Base-by-base conservation (phyloP, 352 stramenopile species). In the Pythium phragmiticola region DNA sequence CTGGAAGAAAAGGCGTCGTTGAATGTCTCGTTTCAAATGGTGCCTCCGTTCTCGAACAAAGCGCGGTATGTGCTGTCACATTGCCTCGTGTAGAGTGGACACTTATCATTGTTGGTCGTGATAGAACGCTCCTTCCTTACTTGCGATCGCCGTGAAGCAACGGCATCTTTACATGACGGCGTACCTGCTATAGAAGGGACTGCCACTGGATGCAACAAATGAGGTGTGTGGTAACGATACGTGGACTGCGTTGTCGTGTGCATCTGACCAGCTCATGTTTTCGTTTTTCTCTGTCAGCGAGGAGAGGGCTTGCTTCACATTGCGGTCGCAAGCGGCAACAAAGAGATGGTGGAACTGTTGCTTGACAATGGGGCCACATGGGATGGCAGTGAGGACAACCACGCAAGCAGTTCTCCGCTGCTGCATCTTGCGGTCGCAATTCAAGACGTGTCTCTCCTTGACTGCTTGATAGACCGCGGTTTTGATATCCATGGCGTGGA, bases 251-350 rank as follows among this genome's bases (percentile, higher is more conserved):
- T n/a, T 50, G 9, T 30, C 19, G 21, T 0, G 19, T 50, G 8
- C 11, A 30, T 50, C 3, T 50, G 7, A 50, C 6, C 21, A 50
- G n/a, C 43, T 50, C 17, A 50, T 39, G 34, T 13, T 39, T 21
- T 46, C 43, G 7, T 50, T 50, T 14, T 50, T n/a, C 17, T 23
- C n/a, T 30, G 43, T 30, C 21, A 50, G 43, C n/a, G 12, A 26
- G 43, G 43, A 26, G 43, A 50, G 43, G 14, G 21, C 4, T 7
- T 64, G 13, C 23, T 64, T 13, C 41, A 57, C 14, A 26, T 51
- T 48, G 57, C 57, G 13, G 47, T 57, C 17, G 28, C 23, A 41
- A 51, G 47, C 51, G 36, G 57, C n/a, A 64, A 36, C 26, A 50
- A 51, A 14, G 41, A 51, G 7, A 33, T 64, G 36, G 36, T 64